phyloP scores from a whole-genome alignment of 257 asterid genomes.

The Ocimum tenuiflorum region DNA sequence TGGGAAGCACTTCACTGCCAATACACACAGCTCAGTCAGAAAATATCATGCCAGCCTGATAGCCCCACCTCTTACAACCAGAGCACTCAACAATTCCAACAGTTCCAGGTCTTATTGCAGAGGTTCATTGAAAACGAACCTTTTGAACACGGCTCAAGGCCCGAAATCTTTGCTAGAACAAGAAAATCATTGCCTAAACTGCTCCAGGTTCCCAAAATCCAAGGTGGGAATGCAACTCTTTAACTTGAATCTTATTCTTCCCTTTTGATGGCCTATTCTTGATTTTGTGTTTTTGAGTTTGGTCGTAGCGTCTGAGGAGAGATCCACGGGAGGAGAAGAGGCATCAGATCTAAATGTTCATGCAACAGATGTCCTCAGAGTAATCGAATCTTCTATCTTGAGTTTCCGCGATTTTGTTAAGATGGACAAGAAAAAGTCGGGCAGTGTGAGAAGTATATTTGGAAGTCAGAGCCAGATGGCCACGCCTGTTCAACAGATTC shows the following conservation, averaged over 20 bases:
- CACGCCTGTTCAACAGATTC: constrained; percentile 74
- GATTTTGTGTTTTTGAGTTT: background rate
- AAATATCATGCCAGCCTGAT: constrained; percentile 51
- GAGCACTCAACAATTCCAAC: constrained; percentile 90
- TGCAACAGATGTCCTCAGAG: constrained; percentile 53
- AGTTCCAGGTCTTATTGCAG: constrained; percentile 78
- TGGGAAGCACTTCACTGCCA: constrained; percentile 97
- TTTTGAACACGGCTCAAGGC: constrained; percentile 73
- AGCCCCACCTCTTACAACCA: constrained; percentile 57
- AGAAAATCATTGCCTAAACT: constrained; percentile 67
- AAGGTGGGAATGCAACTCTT: constrained; percentile 39
- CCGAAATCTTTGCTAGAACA: constrained; percentile 70
- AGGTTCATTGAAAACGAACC: constrained; percentile 91
- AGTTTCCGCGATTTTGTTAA: constrained; percentile 64
- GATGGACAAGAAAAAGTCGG: constrained; percentile 66
- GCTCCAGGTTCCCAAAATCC: constrained; percentile 85
- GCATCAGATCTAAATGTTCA: constrained; percentile 36
- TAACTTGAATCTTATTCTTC: background rate
- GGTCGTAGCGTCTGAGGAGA: constrained; percentile 56
- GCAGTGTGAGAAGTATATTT: constrained; percentile 40
- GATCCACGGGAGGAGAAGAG: constrained; percentile 39
- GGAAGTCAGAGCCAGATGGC: constrained; percentile 58
- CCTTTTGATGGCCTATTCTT: no score
- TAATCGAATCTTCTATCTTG: constrained; percentile 66
- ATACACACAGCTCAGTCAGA: constrained; percentile 74